phyloP scores from a whole-genome alignment of 805 yeast genomes.

The Schwanniomyces polymorphus region DNA sequence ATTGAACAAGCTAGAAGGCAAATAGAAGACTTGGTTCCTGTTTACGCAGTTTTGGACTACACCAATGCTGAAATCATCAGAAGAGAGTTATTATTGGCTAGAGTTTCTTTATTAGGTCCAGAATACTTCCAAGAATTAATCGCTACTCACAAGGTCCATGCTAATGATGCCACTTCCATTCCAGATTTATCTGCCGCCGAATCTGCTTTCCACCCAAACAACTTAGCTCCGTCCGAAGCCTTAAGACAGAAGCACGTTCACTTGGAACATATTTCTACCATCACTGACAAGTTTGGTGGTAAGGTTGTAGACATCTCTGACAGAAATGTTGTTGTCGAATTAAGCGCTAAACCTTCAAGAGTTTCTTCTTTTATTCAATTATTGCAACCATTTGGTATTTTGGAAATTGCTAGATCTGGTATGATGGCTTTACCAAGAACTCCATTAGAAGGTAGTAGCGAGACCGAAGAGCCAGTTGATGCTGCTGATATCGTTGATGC shows the following conservation, averaged over 20 bases:
- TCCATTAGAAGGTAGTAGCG: conserved; percentile 59
- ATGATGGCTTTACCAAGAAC: conserved; percentile 99
- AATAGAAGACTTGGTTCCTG: conserved; percentile 96
- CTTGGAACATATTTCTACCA: conserved; percentile 76
- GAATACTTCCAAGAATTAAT: conserved; percentile 95
- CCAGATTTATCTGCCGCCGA: conserved; percentile 46
- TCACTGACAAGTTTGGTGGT: conserved; percentile 89
- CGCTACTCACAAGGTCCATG: conserved; percentile 69
- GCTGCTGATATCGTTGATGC: conserved; percentile 79
- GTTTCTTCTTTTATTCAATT: conserved; percentile 83
- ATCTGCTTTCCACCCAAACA: conserved; percentile 77
- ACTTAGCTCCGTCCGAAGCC: conserved; percentile 87
- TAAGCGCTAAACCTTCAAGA: conserved; percentile 91
- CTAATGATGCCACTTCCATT: conserved; percentile 38
- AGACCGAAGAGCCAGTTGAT: conserved; percentile 50
- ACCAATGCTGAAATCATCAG: conserved; percentile 85
- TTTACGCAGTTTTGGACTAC: conserved; percentile 95
- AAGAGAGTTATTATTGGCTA: conserved; percentile 87
- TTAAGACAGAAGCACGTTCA: conserved; percentile 92
- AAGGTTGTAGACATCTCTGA: conserved; percentile 88
- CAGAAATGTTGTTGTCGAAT: conserved; percentile 90
- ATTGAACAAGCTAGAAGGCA: conserved; percentile 98
- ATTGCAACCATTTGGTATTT: conserved; percentile 92
- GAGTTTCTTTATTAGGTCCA: conserved; percentile 94
- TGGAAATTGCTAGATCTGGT: conserved; percentile 96